These are phyloP conservation scores for Lodderomyces oxycetoniae DNA, from an alignment of 1,139 yeast genomes.

Conservation along the genomic window DNA sequence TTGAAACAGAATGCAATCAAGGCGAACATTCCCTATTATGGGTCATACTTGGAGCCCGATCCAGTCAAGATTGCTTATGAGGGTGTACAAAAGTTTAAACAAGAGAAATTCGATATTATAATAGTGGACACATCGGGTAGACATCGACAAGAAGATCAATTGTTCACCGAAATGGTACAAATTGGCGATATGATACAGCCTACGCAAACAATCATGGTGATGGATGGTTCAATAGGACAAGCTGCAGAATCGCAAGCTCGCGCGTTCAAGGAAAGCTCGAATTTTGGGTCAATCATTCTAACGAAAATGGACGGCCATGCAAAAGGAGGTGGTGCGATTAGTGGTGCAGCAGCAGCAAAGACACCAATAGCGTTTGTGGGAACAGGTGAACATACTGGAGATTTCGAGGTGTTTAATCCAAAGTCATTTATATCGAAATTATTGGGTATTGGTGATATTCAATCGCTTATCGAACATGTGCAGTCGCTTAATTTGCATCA, in stretches of 20 bases:
- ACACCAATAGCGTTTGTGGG: constrained; percentile 97
- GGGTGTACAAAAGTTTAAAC: constrained; percentile 88
- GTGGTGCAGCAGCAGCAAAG: constrained; percentile 95
- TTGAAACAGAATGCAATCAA: constrained; percentile 95
- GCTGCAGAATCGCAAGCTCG: constrained; percentile 94
- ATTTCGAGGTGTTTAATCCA: constrained; percentile 88
- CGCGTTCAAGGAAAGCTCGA: constrained; percentile 89
- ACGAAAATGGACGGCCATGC: constrained; percentile 99
- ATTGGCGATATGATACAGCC: constrained; percentile 84
- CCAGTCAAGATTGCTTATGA: constrained; percentile 89
- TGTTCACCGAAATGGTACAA: constrained; percentile 93
- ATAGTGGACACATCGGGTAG: constrained; percentile 98
- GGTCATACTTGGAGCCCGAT: constrained; percentile 92
- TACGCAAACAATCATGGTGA: constrained; percentile 92
- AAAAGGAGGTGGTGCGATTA: constrained; percentile 98
- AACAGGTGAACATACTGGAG: constrained; percentile 96
- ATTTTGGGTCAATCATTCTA: constrained; percentile 91
- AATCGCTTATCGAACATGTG: constrained; percentile 90
- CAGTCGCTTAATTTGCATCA: constrained; percentile 79
- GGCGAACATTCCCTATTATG: constrained; percentile 90
- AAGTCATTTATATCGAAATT: constrained; percentile 82
- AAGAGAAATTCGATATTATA: constrained; percentile 86
- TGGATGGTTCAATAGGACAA: constrained; percentile 97
- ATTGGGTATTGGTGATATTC: constrained; percentile 93
- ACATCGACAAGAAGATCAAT: constrained; percentile 89